These are phyloP conservation scores for Didymella keratinophila DNA, from an alignment of 2,329 filamentous ascomycete species.

Conservation along the genomic window DNA sequence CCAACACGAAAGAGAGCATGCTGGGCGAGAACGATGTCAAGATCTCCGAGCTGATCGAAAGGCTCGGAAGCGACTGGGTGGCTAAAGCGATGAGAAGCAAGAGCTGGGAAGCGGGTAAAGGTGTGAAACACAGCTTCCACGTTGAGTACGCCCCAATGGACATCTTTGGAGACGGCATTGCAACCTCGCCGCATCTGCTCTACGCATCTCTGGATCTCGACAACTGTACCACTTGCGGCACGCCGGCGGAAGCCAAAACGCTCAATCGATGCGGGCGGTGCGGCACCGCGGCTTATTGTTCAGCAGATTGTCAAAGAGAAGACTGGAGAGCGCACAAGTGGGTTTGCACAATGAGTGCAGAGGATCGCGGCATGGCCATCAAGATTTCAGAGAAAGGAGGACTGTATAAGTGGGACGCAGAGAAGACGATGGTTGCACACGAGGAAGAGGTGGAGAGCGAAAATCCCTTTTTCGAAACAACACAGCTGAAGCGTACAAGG, in stretches of 20 bases:
- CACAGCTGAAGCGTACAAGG: slow-evolving; percentile 6
- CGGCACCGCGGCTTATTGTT: slow-evolving; percentile 36
- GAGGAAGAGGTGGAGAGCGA: slow-evolving; percentile 25
- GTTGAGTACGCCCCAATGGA: slow-evolving; percentile 40
- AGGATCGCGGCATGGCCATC: slow-evolving; percentile 33
- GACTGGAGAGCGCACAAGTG: slow-evolving; percentile 37
- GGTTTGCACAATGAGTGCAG: slow-evolving; percentile 31
- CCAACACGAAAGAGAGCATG: slow-evolving; percentile 34
- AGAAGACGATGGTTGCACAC: slow-evolving; percentile 22
- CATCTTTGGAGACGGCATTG: slow-evolving; percentile 35
- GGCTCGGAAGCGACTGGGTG: slow-evolving; percentile 8
- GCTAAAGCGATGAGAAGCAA: slow-evolving; percentile 6
- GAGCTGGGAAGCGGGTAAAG: slow-evolving; percentile 30
- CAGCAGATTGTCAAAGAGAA: slow-evolving; percentile 25
- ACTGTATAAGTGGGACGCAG: slow-evolving; percentile 31
- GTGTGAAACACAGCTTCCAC: slow-evolving; percentile 28
- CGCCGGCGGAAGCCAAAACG: not conserved
- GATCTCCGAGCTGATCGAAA: slow-evolving; percentile 19
- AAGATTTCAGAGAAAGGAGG: slow-evolving; percentile 32
- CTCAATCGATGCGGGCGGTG: slow-evolving; percentile 34
- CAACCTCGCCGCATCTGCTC: slow-evolving; percentile 35
- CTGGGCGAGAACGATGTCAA: slow-evolving; percentile 26
- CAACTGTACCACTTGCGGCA: slow-evolving; percentile 26
- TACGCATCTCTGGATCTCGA: slow-evolving; percentile 24
- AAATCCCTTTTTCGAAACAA: slow-evolving; percentile 30